These are phyloP conservation scores for Cryptosporidium baileyi DNA, from an alignment of 169 alveolate genomes.

Conservation along the genomic window DNA sequence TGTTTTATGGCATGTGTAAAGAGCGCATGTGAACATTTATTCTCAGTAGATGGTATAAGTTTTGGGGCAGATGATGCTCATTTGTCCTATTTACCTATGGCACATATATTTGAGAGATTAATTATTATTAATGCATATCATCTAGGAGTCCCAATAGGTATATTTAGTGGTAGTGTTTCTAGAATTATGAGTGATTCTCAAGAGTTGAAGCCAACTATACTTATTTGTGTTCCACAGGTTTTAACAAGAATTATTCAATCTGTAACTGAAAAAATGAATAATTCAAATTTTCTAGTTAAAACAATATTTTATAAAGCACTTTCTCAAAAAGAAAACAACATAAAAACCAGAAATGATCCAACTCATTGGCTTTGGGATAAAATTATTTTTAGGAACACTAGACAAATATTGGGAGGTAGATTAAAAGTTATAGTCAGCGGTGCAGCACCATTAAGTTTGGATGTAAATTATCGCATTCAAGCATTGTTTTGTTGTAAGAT, in stretches of 20 bases:
- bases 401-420: constrained; percentile 81
- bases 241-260: constrained; percentile 75
- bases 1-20: constrained; percentile 79
- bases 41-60: constrained; percentile 57
- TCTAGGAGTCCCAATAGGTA: constrained; percentile 78
- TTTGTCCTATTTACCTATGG: constrained; percentile 85
- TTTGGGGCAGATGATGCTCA: constrained; percentile 77
- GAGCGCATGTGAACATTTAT: constrained; percentile 44
- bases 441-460: constrained; percentile 82
- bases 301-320: constrained; percentile 18
- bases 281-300: constrained; percentile 30
- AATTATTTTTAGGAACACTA: constrained; percentile 72
- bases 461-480: constrained; percentile 75
- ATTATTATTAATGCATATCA: constrained; percentile 71
- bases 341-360: constrained; percentile 4
- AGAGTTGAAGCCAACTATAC: constrained; percentile 84
- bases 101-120: constrained; percentile 87
- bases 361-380: constrained; percentile 71
- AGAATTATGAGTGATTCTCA: constrained; percentile 82
- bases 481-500: constrained; percentile 82
- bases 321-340: background rate
- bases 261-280: constrained; percentile 1
- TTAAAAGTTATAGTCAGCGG: constrained; percentile 82
- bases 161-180: constrained; percentile 82
- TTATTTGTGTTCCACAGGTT: constrained; percentile 87